phyloP scores from a whole-genome alignment of 495 filamentous ascomycete species.

The Aspergillus biplanus region DNA sequence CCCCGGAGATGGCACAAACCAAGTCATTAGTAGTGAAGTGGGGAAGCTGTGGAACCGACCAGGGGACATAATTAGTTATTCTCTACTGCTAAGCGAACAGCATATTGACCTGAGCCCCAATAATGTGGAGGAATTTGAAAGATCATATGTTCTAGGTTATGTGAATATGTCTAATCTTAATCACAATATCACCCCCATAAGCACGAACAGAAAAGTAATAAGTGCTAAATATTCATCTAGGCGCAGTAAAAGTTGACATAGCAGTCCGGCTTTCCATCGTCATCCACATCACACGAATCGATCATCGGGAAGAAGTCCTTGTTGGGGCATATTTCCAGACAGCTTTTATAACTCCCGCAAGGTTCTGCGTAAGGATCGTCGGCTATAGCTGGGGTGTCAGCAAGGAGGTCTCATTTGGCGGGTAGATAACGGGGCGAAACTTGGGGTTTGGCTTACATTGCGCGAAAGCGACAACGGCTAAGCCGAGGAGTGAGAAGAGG shows the following conservation, averaged over 20 bases:
- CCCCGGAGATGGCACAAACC: too few relatives aligned
- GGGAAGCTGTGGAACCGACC: too few relatives aligned
- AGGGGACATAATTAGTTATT: too few relatives aligned
- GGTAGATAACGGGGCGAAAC: not conserved
- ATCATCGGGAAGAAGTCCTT: conserved; percentile 12
- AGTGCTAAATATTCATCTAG: not conserved
- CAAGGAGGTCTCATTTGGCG: not conserved
- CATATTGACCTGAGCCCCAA: too few relatives aligned
- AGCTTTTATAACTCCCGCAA: conserved; percentile 12
- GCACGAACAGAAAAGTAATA: not conserved
- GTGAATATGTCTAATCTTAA: too few relatives aligned
- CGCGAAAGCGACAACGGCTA: conserved; percentile 6
- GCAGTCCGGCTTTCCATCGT: conserved; percentile 19
- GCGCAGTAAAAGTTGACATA: not conserved
- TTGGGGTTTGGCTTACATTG: not conserved
- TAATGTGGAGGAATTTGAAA: too few relatives aligned
- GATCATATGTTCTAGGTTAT: too few relatives aligned
- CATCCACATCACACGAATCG: conserved; percentile 7
- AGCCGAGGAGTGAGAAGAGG: conserved; percentile 3
- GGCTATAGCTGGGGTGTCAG: not conserved
- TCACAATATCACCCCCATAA: too few relatives aligned
- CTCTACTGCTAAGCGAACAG: too few relatives aligned
- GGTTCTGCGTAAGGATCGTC: conserved; percentile 2
- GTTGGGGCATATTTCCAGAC: conserved; percentile 5
- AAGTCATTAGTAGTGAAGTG: too few relatives aligned